These are phyloP conservation scores for Fistulifera pelliculosa DNA, from an alignment of 108 stramenopile species.

Conservation along the genomic window DNA sequence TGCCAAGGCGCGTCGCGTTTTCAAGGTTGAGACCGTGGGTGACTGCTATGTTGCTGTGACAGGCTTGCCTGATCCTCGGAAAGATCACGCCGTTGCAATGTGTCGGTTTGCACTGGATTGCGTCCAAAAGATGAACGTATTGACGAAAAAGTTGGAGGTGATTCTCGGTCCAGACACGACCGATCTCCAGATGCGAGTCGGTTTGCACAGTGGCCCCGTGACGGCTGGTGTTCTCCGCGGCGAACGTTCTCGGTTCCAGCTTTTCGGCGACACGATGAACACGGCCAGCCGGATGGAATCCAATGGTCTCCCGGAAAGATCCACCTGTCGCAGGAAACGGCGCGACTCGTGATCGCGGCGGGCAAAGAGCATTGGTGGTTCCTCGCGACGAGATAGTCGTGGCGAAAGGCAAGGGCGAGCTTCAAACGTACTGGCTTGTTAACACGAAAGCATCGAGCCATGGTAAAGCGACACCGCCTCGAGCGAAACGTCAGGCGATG, in stretches of 20 bases:
- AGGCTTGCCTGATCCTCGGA: constrained; percentile 12
- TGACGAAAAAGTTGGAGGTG: constrained; percentile 12
- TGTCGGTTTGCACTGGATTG: constrained; percentile 31
- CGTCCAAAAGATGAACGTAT: constrained; percentile 15
- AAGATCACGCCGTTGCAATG: constrained; percentile 38
- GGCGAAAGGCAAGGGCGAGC: constrained; percentile 6
- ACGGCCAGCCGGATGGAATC: constrained; percentile 54
- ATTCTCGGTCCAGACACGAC: constrained; percentile 22
- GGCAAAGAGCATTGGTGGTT: constrained; percentile 14
- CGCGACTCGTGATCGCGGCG: constrained; percentile 22
- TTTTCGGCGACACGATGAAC: constrained; percentile 52
- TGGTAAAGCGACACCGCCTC: not conserved
- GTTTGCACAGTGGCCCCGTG: constrained; percentile 23
- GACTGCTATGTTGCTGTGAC: constrained; percentile 49
- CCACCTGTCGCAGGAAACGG: constrained; percentile 43
- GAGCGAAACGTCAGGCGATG: not conserved
- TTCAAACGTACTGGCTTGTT: constrained; percentile 6
- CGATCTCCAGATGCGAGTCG: constrained; percentile 31
- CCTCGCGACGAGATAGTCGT: constrained; percentile 8
- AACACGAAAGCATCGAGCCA: not conserved
- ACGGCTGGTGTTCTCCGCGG: constrained; percentile 17
- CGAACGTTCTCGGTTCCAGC: not conserved
- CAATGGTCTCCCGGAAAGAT: constrained; percentile 30
- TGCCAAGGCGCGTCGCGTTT: no score
- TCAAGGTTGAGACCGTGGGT: constrained; percentile 14